phyloP scores from a whole-genome alignment of 208 protist genomes.

The Crithidia thermophila region DNA sequence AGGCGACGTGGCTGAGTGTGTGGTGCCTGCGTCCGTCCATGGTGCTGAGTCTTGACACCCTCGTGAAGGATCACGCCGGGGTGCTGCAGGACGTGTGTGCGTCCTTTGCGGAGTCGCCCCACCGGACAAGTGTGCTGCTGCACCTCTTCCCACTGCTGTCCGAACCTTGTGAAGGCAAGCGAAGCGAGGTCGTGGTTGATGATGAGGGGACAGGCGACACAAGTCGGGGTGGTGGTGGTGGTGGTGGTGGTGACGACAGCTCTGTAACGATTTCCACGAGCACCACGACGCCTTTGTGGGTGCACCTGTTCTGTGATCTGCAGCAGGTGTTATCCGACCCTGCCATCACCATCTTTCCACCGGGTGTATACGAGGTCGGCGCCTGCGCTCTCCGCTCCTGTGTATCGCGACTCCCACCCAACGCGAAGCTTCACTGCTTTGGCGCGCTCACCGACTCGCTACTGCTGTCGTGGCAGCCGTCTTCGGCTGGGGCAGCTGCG shows the following conservation, averaged over 20 bases:
- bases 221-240: too few species aligned
- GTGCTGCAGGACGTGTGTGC: background rate
- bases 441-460: background rate
- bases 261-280: too few species aligned
- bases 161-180: background rate
- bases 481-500: background rate
- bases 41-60: constrained; percentile 6
- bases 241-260: too few species aligned
- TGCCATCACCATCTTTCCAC: background rate
- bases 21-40: constrained; percentile 46
- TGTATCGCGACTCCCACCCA: background rate
- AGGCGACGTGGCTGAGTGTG: constrained; percentile 42
- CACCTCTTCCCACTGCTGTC: constrained; percentile 19
- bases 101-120: background rate
- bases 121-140: constrained; percentile 23
- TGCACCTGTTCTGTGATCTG: constrained; percentile 20
- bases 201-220: background rate
- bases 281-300: constrained; percentile 11
- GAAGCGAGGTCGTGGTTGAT: constrained; percentile 4
- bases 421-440: background rate
- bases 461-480: background rate
- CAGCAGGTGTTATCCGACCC: constrained; percentile 21
- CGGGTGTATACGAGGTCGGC: constrained; percentile 11
- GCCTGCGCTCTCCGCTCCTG: constrained; percentile 3
- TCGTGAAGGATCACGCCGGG: background rate